These are phyloP conservation scores for Cercophora sp. DNA, from an alignment of 495 filamentous ascomycete species.

Conservation along the genomic window DNA sequence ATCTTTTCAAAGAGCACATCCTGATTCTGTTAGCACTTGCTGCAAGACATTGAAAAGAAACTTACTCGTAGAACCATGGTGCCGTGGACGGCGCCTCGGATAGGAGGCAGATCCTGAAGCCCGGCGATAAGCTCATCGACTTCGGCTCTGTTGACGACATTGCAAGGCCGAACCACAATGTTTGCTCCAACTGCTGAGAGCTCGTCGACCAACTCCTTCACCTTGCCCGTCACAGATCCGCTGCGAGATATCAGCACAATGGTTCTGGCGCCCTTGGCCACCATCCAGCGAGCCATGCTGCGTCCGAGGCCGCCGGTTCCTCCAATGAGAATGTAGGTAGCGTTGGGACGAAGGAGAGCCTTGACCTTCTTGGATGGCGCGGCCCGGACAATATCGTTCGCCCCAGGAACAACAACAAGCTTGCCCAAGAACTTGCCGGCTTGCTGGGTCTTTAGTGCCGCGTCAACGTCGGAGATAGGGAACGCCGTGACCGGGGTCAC, in stretches of 20 bases:
- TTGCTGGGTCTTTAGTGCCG: conserved; percentile 56
- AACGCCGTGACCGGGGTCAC: conserved; percentile 41
- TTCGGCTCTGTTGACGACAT: conserved; percentile 37
- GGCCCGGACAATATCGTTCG: conserved; percentile 39
- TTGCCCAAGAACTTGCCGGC: conserved; percentile 55
- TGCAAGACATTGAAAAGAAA: conserved; percentile 19
- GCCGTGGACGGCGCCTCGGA: conserved; percentile 47
- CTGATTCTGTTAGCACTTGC: conserved; percentile 20
- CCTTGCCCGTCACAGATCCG: conserved; percentile 38
- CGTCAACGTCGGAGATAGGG: conserved; percentile 49
- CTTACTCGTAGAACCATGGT: conserved; percentile 55
- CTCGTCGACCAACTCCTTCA: conserved; percentile 45
- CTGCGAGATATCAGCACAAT: conserved; percentile 58
- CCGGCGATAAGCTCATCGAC: conserved; percentile 37
- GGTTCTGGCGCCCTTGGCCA: conserved; percentile 52
- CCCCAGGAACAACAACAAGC: conserved; percentile 44
- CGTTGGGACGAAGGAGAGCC: conserved; percentile 39
- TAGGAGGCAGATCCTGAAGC: conserved; percentile 34
- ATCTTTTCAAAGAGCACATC: conserved; percentile 57
- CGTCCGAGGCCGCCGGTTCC: conserved; percentile 62
- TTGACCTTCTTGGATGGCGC: conserved; percentile 30
- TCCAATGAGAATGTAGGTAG: conserved; percentile 58
- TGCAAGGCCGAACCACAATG: conserved; percentile 39
- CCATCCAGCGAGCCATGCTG: conserved; percentile 58
- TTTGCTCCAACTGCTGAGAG: conserved; percentile 33